These are phyloP conservation scores for Meyerozyma carpophila DNA, from an alignment of 1,139 yeast species.

Conservation along the genomic window DNA sequence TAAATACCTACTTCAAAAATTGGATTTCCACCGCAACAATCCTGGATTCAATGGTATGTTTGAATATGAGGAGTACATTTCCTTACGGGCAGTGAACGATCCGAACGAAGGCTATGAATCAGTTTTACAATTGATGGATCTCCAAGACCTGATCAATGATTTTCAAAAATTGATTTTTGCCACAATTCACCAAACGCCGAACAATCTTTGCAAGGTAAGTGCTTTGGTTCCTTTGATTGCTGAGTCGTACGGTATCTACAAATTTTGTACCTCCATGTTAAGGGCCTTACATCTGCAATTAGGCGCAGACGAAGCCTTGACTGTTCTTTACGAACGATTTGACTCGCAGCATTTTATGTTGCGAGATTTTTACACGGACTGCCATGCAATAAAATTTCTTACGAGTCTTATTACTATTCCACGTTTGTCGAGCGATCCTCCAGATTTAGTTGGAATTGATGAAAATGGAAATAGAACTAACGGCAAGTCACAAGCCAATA, in stretches of 20 bases:
- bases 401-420: constrained; percentile 86
- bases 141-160: constrained; percentile 82
- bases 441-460: constrained; percentile 49
- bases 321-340: constrained; percentile 68
- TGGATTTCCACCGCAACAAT: constrained; percentile 79
- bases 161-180: constrained; percentile 76
- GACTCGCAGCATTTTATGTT: constrained; percentile 75
- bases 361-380: constrained; percentile 84
- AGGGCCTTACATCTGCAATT: constrained; percentile 80
- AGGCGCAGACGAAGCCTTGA: constrained; percentile 72
- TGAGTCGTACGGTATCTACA: constrained; percentile 92
- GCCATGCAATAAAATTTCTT: constrained; percentile 78
- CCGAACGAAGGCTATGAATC: constrained; percentile 96
- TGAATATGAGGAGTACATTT: constrained; percentile 92
- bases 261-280: constrained; percentile 84
- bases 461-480: constrained; percentile 37
- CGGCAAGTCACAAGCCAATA: constrained; percentile 23
- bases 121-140: constrained; percentile 74
- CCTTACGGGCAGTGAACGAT: constrained; percentile 81
- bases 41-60: constrained; percentile 92
- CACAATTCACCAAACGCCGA: constrained; percentile 57
- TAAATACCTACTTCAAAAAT: constrained; percentile 61
- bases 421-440: constrained; percentile 59
- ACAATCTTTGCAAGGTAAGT: constrained; percentile 77
- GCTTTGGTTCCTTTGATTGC: constrained; percentile 88